Conservation (phyloP, 805 yeast genomes). For the Candida chauliodis region DNA sequence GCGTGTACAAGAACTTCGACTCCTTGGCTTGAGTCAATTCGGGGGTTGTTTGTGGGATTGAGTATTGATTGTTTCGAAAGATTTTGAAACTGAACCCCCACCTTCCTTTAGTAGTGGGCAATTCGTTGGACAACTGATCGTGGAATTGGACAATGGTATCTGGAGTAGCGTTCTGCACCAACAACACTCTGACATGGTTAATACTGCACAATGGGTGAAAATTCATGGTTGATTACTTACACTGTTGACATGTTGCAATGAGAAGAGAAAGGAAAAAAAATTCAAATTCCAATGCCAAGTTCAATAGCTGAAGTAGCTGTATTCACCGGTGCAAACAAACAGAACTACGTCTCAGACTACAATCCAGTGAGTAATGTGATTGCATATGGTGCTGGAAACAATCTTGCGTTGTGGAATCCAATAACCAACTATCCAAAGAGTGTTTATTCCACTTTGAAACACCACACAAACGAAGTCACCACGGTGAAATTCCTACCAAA, state of each 20-base stretch:
- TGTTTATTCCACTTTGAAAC: conserved; percentile 52
- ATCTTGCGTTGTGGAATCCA: conserved; percentile 71
- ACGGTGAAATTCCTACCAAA: conserved; percentile 53
- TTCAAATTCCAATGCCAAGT: no score
- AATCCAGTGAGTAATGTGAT: conserved; percentile 34
- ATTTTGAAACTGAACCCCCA: conserved; percentile 72
- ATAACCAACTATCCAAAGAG: conserved; percentile 40
- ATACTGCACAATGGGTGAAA: neutral
- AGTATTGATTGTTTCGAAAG: conserved; percentile 58
- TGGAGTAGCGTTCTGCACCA: conserved; percentile 44
- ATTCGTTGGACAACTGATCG: conserved; percentile 64
- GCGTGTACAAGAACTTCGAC: conserved; percentile 46
- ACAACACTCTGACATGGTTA: conserved; percentile 25
- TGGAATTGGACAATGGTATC: conserved; percentile 66
- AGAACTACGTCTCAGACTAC: conserved; percentile 56
- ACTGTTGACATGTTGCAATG: conserved; percentile 31
- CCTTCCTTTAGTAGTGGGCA: conserved; percentile 56
- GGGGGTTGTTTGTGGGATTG: conserved; percentile 38
- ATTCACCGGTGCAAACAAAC: conserved; percentile 72
- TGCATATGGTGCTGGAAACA: conserved; percentile 70
- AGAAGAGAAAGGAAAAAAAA: neutral
- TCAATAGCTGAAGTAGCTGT: conserved; percentile 47
- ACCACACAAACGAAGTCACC: conserved; percentile 61
- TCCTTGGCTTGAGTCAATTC: conserved; percentile 29
- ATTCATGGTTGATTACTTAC: no score